These are phyloP conservation scores for Xylaria flabelliformis DNA, from an alignment of 495 filamentous ascomycete genomes.

Conservation along the genomic window DNA sequence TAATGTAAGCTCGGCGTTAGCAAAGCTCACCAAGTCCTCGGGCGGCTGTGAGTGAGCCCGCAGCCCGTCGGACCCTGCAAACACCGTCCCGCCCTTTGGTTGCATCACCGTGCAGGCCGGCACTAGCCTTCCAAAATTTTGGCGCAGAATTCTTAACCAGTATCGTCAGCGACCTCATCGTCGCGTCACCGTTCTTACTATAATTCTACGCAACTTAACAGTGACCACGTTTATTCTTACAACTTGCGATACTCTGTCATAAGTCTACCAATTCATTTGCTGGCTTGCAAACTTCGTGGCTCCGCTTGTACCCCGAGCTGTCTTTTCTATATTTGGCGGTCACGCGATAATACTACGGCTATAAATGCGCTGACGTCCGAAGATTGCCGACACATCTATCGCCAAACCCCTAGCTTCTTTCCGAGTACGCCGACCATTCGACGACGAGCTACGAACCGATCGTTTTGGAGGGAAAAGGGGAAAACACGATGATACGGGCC, in stretches of 20 bases:
- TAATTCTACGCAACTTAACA: neutral
- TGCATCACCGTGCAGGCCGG: constrained; percentile 38
- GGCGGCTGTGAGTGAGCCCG: constrained; percentile 10
- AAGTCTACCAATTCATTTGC: neutral
- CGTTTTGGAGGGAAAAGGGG: constrained; percentile 19
- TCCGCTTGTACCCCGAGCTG: neutral
- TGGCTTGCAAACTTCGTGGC: neutral
- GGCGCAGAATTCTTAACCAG: constrained; percentile 27
- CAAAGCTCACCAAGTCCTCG: neutral
- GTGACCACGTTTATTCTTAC: neutral
- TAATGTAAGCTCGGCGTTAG: constrained; percentile 16
- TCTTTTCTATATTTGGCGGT: neutral
- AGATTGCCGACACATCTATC: neutral
- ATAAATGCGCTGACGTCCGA: constrained; percentile 3
- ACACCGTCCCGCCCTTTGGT: constrained; percentile 22
- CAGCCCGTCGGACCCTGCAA: constrained; percentile 4
- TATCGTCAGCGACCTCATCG: constrained; percentile 31
- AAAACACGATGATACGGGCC: constrained; percentile 32
- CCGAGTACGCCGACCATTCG: neutral
- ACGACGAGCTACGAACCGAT: neutral
- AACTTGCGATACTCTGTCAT: neutral
- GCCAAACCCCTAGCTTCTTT: neutral
- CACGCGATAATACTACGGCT: constrained; percentile 1
- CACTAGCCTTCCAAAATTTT: constrained; percentile 25
- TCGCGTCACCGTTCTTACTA: constrained; percentile 25